Percentiles rank a stretch among this genome's conserved stretches.
Conservation (phyloP, 768 basidiomycete species). For the Trametes cubensis region DNA sequence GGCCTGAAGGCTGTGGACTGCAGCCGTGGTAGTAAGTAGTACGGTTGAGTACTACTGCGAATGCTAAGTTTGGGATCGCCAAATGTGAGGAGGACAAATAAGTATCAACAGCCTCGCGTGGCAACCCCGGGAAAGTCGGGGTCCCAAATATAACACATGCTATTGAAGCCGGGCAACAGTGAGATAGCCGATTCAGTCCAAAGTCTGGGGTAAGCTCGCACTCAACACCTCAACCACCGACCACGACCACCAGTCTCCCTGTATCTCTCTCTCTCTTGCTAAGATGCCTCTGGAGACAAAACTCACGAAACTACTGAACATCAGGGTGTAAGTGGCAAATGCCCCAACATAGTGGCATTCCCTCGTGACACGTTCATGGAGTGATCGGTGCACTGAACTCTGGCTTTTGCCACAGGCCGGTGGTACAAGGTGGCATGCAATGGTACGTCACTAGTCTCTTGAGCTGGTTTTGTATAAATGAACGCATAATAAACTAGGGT, state of each 20-base stretch:
- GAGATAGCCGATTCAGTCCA: too few relatives aligned
- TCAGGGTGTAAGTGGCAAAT: slow-evolving; percentile 55
- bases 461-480: neutral
- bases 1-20: too few relatives aligned
- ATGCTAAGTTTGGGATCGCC: too few relatives aligned
- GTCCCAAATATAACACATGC: neutral
- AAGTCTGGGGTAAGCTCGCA: too few relatives aligned
- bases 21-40: too few relatives aligned
- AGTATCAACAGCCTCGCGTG: too few relatives aligned
- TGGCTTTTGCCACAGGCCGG: slow-evolving; percentile 50
- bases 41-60: too few relatives aligned
- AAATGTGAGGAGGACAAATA: too few relatives aligned
- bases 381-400: too few relatives aligned
- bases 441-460: slow-evolving; percentile 50
- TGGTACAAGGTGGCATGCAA: slow-evolving; percentile 92
- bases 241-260: neutral
- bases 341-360: neutral
- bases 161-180: neutral
- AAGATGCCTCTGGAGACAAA: slow-evolving; percentile 44
- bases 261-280: neutral
- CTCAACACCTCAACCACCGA: neutral
- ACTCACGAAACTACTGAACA: slow-evolving; percentile 65
- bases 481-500: slow-evolving; percentile 55
- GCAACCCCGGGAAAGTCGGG: neutral
- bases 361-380: neutral